These are phyloP conservation scores for Malania oleifera DNA, from an alignment of 164 flowering plant species.

Conservation along the genomic window DNA sequence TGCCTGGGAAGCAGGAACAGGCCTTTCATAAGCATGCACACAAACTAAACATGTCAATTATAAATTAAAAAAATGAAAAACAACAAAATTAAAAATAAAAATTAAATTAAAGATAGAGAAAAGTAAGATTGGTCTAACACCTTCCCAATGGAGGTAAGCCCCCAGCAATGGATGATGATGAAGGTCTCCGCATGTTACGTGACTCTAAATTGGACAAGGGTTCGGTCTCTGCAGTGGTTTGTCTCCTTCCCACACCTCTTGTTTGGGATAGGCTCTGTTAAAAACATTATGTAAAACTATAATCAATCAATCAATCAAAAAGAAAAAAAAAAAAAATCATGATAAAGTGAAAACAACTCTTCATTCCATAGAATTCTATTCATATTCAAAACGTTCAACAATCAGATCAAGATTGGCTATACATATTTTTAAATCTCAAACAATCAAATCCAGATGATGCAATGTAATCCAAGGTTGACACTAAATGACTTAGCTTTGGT, in stretches of 20 bases:
- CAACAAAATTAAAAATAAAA: background rate
- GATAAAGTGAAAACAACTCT: too few relatives aligned
- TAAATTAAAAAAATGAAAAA: background rate
- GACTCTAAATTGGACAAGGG: constrained; percentile 53
- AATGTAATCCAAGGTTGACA: too few relatives aligned
- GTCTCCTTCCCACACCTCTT: constrained; percentile 61
- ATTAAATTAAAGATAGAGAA: background rate
- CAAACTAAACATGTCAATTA: constrained; percentile 16
- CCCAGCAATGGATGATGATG: constrained; percentile 81
- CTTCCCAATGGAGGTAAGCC: constrained; percentile 95
- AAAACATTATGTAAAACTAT: constrained; percentile 13
- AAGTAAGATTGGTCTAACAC: constrained; percentile 23
- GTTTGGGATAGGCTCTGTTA: constrained; percentile 68
- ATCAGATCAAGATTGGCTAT: too few relatives aligned
- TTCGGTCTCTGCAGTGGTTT: constrained; percentile 44
- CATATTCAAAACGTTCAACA: too few relatives aligned
- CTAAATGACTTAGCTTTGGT: too few relatives aligned
- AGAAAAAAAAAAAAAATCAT: background rate
- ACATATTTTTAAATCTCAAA: too few relatives aligned
- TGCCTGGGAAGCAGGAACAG: constrained; percentile 57
- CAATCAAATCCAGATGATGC: too few relatives aligned
- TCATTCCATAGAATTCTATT: too few relatives aligned
- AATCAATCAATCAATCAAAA: background rate
- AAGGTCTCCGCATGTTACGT: constrained; percentile 59
- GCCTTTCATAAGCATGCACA: constrained; percentile 38